Percentiles rank a stretch among this genome's conserved stretches.
These are phyloP conservation scores for Mycotypha africana DNA, from an alignment of 371 early-diverging fungal species.

Conservation along the genomic window DNA sequence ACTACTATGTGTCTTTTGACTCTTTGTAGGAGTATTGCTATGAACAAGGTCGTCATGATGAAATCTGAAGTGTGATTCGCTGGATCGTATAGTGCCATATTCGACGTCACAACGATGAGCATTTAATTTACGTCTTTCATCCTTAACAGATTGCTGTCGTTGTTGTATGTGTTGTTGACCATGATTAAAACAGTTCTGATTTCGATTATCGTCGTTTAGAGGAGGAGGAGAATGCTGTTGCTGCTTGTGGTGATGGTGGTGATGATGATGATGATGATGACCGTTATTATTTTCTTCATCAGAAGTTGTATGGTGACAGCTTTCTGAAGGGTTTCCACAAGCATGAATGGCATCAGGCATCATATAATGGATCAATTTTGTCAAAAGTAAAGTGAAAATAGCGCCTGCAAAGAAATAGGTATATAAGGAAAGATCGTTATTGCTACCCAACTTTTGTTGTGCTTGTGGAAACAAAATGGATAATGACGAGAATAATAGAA, in stretches of 20 bases:
- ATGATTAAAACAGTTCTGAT: no score
- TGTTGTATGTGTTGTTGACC: background rate
- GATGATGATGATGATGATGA: background rate
- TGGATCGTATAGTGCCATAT: constrained; percentile 23
- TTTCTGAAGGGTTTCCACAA: constrained; percentile 22
- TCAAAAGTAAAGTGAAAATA: constrained; percentile 23
- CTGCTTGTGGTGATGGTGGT: no score
- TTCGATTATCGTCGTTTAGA: no score
- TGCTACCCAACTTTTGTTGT: constrained; percentile 14
- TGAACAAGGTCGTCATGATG: constrained; percentile 20
- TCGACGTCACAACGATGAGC: constrained; percentile 18
- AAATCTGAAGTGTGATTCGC: constrained; percentile 33
- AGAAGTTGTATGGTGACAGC: constrained; percentile 13
- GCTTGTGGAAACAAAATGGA: constrained; percentile 33
- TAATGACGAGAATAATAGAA: constrained; percentile 34
- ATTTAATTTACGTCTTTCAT: constrained; percentile 11
- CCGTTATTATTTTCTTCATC: no score
- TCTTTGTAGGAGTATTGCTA: background rate
- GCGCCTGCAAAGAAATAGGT: constrained; percentile 31
- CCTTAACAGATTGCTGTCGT: background rate
- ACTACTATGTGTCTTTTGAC: background rate
- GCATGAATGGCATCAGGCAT: constrained; percentile 41
- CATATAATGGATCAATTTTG: constrained; percentile 23
- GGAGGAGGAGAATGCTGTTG: no score
- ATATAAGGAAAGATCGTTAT: constrained; percentile 18